Conservation (phyloP, 345 rosid genomes). For the Euphorbia lathyris region DNA sequence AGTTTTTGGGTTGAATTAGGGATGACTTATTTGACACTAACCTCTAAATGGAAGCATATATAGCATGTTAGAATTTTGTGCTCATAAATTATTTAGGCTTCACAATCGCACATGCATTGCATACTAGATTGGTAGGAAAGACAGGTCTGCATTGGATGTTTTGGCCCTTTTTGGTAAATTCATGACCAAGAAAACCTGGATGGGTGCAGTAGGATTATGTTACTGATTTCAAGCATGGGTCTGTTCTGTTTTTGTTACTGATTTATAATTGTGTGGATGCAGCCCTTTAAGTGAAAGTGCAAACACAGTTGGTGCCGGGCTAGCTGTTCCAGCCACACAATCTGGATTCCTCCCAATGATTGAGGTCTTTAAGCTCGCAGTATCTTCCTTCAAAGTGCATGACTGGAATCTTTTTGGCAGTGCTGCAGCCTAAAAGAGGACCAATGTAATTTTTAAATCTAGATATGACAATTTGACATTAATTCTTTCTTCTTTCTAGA, state of each 20-base stretch:
- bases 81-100: too few relatives aligned
- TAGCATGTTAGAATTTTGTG: too few relatives aligned
- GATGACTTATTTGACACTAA: too few relatives aligned
- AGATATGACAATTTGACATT: too few relatives aligned
- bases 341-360: slow-evolving; percentile 60
- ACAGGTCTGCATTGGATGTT: too few relatives aligned
- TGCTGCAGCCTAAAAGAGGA: background rate
- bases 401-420: slow-evolving; percentile 68
- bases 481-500: too few relatives aligned
- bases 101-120: too few relatives aligned
- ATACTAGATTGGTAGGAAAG: too few relatives aligned
- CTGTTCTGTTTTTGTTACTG: slow-evolving; percentile 6
- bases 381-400: slow-evolving; percentile 63
- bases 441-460: background rate
- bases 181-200: background rate
- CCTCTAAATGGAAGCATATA: too few relatives aligned
- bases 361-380: slow-evolving; percentile 62
- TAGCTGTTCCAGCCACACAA: slow-evolving; percentile 53
- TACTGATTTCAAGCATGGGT: background rate
- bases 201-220: too few relatives aligned
- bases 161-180: background rate
- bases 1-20: too few relatives aligned
- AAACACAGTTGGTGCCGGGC: slow-evolving; percentile 62
- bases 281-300: slow-evolving; percentile 85
- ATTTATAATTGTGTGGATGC: slow-evolving; percentile 18